These are phyloP conservation scores for Oropetium thomaeum DNA, from an alignment of 176 grass and related monocot genomes.

Conservation along the genomic window DNA sequence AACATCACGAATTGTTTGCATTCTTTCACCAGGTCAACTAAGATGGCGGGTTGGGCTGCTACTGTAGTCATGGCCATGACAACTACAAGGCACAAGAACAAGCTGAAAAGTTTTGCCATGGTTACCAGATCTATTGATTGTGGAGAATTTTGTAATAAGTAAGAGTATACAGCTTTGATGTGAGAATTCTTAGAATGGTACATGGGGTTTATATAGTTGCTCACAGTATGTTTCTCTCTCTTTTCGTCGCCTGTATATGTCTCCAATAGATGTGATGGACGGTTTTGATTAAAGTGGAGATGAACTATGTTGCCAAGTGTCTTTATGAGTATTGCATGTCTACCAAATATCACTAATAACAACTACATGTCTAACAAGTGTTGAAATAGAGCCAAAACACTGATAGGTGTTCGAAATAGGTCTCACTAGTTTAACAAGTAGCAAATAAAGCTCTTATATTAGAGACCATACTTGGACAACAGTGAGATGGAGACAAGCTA, in stretches of 20 bases:
- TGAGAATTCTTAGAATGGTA: not conserved
- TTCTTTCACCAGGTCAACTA: not conserved
- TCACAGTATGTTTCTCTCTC: not conserved
- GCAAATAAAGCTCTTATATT: too few relatives aligned
- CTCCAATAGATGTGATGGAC: not conserved
- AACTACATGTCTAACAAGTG: not conserved
- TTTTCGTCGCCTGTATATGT: not conserved
- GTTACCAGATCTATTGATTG: not conserved
- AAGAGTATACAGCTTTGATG: not conserved
- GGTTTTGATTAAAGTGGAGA: not conserved
- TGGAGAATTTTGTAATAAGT: too few relatives aligned
- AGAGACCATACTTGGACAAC: too few relatives aligned
- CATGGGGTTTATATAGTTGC: not conserved
- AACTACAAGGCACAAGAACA: not conserved
- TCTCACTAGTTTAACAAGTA: too few relatives aligned
- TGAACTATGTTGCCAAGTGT: not conserved
- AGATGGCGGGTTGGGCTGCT: not conserved
- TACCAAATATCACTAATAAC: not conserved
- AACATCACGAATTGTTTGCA: not conserved
- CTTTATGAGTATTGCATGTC: not conserved
- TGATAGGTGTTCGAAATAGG: too few relatives aligned
- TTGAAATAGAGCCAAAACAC: not conserved
- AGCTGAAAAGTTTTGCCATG: not conserved
- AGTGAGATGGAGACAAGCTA: too few relatives aligned
- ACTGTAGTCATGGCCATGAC: not conserved